Conservation (phyloP, 345 rosid genomes). For the Boechera retrofracta region DNA sequence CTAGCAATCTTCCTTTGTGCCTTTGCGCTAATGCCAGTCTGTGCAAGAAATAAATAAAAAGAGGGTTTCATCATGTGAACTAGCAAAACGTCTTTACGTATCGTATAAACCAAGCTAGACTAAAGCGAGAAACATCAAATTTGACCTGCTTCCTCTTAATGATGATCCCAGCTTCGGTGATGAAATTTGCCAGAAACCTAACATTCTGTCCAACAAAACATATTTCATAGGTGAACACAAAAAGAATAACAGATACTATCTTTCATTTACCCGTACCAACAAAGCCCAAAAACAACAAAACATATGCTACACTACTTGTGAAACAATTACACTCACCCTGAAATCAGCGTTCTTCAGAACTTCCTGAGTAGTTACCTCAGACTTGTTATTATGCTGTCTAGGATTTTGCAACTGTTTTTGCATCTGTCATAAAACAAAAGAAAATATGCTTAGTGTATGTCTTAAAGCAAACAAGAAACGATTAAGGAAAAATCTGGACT, state of each 20-base stretch:
- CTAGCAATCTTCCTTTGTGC: conserved; percentile 93
- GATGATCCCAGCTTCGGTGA: conserved; percentile 86
- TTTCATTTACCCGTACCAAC: background rate
- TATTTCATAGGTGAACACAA: conserved; percentile 5
- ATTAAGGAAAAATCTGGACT: background rate
- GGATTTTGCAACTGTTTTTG: conserved; percentile 47
- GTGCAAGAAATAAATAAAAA: conserved; percentile 24
- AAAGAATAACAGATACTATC: background rate
- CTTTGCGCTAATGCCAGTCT: conserved; percentile 93
- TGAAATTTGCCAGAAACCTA: conserved; percentile 78
- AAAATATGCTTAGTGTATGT: background rate
- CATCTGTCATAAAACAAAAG: conserved; percentile 19
- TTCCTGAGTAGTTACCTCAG: conserved; percentile 66
- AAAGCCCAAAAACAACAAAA: background rate
- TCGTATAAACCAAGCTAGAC: conserved; percentile 6
- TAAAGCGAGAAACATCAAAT: conserved; percentile 20
- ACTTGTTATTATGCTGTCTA: conserved; percentile 40
- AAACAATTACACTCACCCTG: conserved; percentile 61
- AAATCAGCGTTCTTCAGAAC: conserved; percentile 76
- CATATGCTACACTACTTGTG: background rate
- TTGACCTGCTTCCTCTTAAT: conserved; percentile 78
- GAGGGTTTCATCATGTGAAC: background rate
- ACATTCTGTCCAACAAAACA: conserved; percentile 69
- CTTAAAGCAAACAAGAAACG: conserved; percentile 14
- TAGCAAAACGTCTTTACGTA: background rate